Percentiles rank a stretch among this genome's conserved stretches.
Evolutionary conservation across 2,329 filamentous ascomycete species (phyloP).

Genomic region (Hymenoscyphus scutula): DNA sequence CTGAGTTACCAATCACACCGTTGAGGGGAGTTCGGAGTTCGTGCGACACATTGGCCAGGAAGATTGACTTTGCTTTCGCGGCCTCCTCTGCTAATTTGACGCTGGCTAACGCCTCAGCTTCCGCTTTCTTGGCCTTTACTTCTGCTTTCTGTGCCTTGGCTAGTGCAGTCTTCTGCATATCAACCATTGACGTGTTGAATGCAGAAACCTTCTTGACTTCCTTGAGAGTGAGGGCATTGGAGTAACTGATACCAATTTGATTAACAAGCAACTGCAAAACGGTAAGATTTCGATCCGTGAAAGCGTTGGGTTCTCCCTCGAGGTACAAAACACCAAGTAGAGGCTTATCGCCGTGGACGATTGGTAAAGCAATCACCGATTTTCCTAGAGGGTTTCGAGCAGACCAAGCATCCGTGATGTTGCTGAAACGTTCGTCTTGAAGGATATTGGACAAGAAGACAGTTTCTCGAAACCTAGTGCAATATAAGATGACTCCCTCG

Average conservation of each 20-base stretch:
- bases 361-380: conserved; percentile 77
- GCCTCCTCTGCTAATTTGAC: conserved; percentile 81
- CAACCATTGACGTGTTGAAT: conserved; percentile 75
- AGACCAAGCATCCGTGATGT: conserved; percentile 68
- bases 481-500: conserved; percentile 74
- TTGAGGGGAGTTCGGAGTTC: conserved; percentile 81
- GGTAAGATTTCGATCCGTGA: conserved; percentile 70
- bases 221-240: conserved; percentile 65
- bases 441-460: conserved; percentile 73
- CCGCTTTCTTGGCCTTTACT: conserved; percentile 72
- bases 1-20: conserved; percentile 85
- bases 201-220: conserved; percentile 74
- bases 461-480: conserved; percentile 70
- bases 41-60: conserved; percentile 76
- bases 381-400: conserved; percentile 67
- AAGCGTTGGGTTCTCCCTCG: conserved; percentile 70
- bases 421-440: conserved; percentile 74
- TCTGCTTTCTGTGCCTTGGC: conserved; percentile 71
- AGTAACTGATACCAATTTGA: conserved; percentile 72
- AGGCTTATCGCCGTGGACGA: conserved; percentile 67
- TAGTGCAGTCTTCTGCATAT: conserved; percentile 71
- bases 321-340: conserved; percentile 74
- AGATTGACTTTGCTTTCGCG: conserved; percentile 79
- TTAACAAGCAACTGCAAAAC: conserved; percentile 71
- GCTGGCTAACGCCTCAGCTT: conserved; percentile 73